These are phyloP conservation scores for Aulographum hederae DNA, from an alignment of 2,329 filamentous ascomycete genomes.

Conservation along the genomic window DNA sequence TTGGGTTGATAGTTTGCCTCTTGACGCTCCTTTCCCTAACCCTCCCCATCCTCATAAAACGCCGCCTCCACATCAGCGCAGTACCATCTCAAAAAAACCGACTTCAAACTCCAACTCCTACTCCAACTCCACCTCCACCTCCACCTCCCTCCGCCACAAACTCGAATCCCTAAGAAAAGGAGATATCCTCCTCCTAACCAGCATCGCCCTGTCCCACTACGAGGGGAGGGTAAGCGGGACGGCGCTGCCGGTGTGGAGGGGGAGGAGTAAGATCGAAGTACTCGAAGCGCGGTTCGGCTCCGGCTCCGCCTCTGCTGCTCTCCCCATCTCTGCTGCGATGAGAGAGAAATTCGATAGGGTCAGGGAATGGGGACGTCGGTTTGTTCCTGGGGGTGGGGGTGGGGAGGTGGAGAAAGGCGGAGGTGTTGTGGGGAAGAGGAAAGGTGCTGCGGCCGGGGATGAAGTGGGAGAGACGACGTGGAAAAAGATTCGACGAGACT, in stretches of 20 bases:
- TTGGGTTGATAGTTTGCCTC: conserved; percentile 64
- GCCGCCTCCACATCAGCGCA: conserved; percentile 11
- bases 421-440: no score
- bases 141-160: conserved; percentile 19
- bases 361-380: background rate
- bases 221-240: conserved; percentile 66
- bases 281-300: background rate
- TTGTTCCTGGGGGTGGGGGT: no score
- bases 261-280: background rate
- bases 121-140: conserved; percentile 8
- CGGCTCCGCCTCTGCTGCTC: background rate
- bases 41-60: no score
- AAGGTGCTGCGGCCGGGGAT: background rate
- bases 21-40: no score
- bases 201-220: conserved; percentile 63
- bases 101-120: conserved; percentile 10
- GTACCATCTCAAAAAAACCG: background rate
- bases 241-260: conserved; percentile 34
- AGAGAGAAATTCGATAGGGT: background rate
- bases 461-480: background rate
- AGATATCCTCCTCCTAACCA: conserved; percentile 64
- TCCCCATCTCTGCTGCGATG: background rate
- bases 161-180: conserved; percentile 39
- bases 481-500: conserved; percentile 3
- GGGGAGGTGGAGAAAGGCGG: no score